Percentiles rank a stretch among this genome's conserved stretches.
Evolutionary conservation across 805 yeast species (phyloP).

Genomic region (Kazachstania africana): DNA sequence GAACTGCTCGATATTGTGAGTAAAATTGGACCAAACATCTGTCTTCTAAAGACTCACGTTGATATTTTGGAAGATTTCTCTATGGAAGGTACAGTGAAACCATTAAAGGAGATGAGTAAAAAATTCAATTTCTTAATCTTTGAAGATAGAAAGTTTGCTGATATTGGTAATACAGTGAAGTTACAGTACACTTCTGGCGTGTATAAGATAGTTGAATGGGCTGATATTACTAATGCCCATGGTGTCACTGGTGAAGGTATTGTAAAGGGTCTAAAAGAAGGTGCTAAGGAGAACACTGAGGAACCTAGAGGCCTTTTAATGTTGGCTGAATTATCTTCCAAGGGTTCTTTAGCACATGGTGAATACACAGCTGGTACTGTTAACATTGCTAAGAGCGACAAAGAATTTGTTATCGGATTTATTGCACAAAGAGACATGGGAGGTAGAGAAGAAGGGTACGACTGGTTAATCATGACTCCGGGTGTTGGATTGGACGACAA

Average conservation of each 20-base stretch:
- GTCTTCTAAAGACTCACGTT: slow-evolving; percentile 87
- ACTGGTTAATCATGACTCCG: slow-evolving; percentile 95
- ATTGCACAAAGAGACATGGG: slow-evolving; percentile 90
- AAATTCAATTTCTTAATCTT: slow-evolving; percentile 85
- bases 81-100: slow-evolving; percentile 65
- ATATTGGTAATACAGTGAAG: slow-evolving; percentile 94
- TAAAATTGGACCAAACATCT: slow-evolving; percentile 78
- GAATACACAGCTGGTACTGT: slow-evolving; percentile 81
- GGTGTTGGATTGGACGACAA: slow-evolving; percentile 97
- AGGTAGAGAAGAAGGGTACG: slow-evolving; percentile 72
- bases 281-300: slow-evolving; percentile 46
- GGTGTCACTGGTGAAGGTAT: slow-evolving; percentile 95
- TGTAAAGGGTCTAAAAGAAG: slow-evolving; percentile 76
- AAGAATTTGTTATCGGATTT: slow-evolving; percentile 88
- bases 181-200: slow-evolving; percentile 87
- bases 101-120: slow-evolving; percentile 57
- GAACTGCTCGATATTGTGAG: slow-evolving; percentile 69
- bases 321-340: slow-evolving; percentile 91
- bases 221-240: slow-evolving; percentile 95
- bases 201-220: slow-evolving; percentile 83
- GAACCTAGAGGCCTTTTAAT: slow-evolving; percentile 86
- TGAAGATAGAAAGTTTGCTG: slow-evolving; percentile 97
- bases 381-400: slow-evolving; percentile 79
- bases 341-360: slow-evolving; percentile 89
- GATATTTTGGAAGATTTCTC: slow-evolving; percentile 87